A percentile compares a stretch with the other conserved stretches of the same genome.
Conservation (phyloP, 768 basidiomycete species). For the Termitomyces eurrhizus region DNA sequence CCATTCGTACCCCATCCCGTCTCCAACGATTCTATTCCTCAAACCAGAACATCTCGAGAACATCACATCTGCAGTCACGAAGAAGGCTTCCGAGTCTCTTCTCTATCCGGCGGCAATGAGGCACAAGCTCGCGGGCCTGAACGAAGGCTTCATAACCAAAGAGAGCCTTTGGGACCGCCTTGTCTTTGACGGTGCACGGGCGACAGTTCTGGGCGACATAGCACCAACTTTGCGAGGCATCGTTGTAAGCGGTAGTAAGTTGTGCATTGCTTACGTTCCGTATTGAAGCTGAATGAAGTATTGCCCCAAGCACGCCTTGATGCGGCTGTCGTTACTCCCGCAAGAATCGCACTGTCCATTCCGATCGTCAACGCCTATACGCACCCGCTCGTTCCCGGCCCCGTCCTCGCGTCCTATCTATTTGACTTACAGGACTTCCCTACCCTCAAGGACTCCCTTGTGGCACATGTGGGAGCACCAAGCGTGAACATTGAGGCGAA, state of each 20-base stretch:
- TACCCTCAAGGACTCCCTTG: conserved; percentile 22
- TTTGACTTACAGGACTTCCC: conserved; percentile 81
- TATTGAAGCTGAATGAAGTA: background rate
- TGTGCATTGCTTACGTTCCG: background rate
- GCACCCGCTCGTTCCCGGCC: conserved; percentile 66
- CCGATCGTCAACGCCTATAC: conserved; percentile 65
- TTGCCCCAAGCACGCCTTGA: conserved; percentile 42
- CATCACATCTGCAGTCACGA: conserved; percentile 49
- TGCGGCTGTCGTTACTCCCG: conserved; percentile 48
- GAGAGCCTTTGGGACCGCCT: conserved; percentile 84
- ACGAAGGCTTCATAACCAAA: conserved; percentile 72
- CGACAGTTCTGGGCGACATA: conserved; percentile 52
- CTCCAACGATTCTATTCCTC: conserved; percentile 78
- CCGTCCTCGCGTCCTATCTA: conserved; percentile 78
- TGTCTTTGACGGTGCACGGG: conserved; percentile 68
- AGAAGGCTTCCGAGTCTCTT: conserved; percentile 48
- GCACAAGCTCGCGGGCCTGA: conserved; percentile 68
- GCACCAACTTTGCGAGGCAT: conserved; percentile 63
- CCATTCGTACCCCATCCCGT: conserved; percentile 53
- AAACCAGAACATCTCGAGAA: conserved; percentile 58
- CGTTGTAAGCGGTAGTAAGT: conserved; percentile 69
- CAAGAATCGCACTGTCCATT: conserved; percentile 73
- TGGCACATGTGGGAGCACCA: conserved; percentile 69
- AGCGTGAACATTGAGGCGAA: conserved; percentile 83
- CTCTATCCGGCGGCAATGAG: conserved; percentile 66